Conservation (phyloP, 805 yeast genomes). For the Nadsonia fulvescens region DNA sequence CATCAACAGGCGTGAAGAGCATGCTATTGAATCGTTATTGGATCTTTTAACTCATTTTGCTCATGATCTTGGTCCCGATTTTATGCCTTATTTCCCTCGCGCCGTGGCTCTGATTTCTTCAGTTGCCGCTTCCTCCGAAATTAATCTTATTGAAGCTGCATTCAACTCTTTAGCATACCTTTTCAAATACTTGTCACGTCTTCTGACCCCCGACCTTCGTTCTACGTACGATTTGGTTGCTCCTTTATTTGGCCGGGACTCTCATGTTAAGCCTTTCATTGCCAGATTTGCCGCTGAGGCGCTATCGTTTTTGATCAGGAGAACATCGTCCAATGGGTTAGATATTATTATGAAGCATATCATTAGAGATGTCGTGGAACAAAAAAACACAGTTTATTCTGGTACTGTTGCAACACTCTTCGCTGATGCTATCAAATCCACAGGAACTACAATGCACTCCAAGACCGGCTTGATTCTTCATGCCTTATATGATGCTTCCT, state of each 20-base stretch:
- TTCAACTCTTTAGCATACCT: slow-evolving; percentile 75
- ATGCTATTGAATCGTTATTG: slow-evolving; percentile 62
- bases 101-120: slow-evolving; percentile 34
- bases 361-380: slow-evolving; percentile 17
- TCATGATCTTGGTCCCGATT: slow-evolving; percentile 86
- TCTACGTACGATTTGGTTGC: slow-evolving; percentile 51
- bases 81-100: slow-evolving; percentile 45
- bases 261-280: slow-evolving; percentile 37
- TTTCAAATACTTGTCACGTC: slow-evolving; percentile 68
- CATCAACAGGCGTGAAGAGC: slow-evolving; percentile 38
- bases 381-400: slow-evolving; percentile 30
- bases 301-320: slow-evolving; percentile 62
- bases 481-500: slow-evolving; percentile 6
- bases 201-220: slow-evolving; percentile 39
- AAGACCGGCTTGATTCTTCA: slow-evolving; percentile 35
- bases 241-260: slow-evolving; percentile 41
- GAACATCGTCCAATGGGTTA: slow-evolving; percentile 34
- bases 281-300: slow-evolving; percentile 84
- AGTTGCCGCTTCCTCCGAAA: slow-evolving; percentile 29
- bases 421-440: slow-evolving; percentile 57
- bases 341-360: slow-evolving; percentile 26
- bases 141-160: slow-evolving; percentile 43
- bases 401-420: slow-evolving; percentile 42
- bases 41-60: slow-evolving; percentile 73
- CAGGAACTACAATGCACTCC: slow-evolving; percentile 60